Conservation (phyloP, 2,329 filamentous ascomycete genomes). For the Orbilia javanica region DNA sequence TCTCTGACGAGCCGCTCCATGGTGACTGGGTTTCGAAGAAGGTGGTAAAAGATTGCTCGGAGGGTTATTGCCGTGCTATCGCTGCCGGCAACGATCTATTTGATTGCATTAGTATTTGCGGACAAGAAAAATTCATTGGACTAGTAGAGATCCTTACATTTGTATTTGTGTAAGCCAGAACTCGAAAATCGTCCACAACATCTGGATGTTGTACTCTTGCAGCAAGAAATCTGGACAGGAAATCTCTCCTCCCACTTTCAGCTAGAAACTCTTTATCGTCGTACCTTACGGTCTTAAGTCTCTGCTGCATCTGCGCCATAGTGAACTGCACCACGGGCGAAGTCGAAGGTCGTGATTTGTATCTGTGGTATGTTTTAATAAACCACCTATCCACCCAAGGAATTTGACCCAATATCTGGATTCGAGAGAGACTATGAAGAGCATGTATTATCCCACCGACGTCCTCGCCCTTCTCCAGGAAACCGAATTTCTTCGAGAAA, state of each 20-base stretch:
- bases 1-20: conserved; percentile 65
- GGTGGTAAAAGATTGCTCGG: conserved; percentile 65
- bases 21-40: conserved; percentile 63
- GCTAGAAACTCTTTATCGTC: conserved; percentile 53
- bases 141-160: conserved; percentile 38
- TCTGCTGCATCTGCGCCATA: conserved; percentile 48
- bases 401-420: conserved; percentile 50
- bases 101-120: background rate
- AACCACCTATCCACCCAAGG: conserved; percentile 52
- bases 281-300: conserved; percentile 38
- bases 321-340: conserved; percentile 46
- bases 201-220: conserved; percentile 62
- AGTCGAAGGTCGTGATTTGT: conserved; percentile 30
- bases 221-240: conserved; percentile 62
- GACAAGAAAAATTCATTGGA: background rate
- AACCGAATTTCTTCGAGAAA: conserved; percentile 64
- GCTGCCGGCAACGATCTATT: conserved; percentile 63
- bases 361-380: conserved; percentile 41
- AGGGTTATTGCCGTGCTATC: conserved; percentile 67
- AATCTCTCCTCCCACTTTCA: conserved; percentile 59
- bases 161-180: conserved; percentile 48
- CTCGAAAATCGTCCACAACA: conserved; percentile 53
- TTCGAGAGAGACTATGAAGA: conserved; percentile 58
- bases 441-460: conserved; percentile 63
- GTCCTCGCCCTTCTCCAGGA: conserved; percentile 63